phyloP scores from a whole-genome alignment of 306 rosid species.

The Corylus americana region DNA sequence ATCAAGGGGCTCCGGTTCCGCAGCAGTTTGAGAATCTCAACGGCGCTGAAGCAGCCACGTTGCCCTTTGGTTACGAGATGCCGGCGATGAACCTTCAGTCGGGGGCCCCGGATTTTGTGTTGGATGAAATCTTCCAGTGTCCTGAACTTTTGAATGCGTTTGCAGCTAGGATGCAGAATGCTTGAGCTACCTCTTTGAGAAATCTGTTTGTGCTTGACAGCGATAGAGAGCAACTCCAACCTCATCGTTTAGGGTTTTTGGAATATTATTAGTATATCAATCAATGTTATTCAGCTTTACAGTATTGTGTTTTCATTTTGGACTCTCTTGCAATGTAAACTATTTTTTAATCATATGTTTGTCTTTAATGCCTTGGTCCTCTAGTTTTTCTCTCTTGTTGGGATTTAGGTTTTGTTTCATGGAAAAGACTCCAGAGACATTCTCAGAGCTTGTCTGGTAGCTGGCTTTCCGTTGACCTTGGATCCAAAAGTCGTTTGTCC shows the following conservation, averaged over 20 bases:
- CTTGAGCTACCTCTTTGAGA: constrained; percentile 31
- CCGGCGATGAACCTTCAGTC: constrained; percentile 27
- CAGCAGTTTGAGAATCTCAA: constrained; percentile 31
- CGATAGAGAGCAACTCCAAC: background rate
- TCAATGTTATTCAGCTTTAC: background rate
- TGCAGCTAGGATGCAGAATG: constrained; percentile 57
- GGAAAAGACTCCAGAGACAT: constrained; percentile 15
- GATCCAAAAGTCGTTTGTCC: constrained; percentile 32
- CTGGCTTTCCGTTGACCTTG: constrained; percentile 50
- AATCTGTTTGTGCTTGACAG: no score
- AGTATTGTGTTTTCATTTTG: background rate
- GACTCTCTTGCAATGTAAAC: background rate
- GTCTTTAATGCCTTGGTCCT: background rate
- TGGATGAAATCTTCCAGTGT: constrained; percentile 51
- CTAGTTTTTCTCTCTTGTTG: background rate
- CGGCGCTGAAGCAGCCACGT: background rate
- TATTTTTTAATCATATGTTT: background rate
- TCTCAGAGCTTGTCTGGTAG: constrained; percentile 25
- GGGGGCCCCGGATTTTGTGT: constrained; percentile 26
- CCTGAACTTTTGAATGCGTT: constrained; percentile 52
- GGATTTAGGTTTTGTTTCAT: background rate
- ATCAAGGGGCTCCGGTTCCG: constrained; percentile 35
- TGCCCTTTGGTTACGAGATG: constrained; percentile 36
- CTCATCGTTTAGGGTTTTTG: background rate
- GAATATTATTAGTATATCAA: background rate